Evolutionary conservation across 2,329 filamentous ascomycete species (phyloP), one percentile per base, ranked within the genome.

Genomic region (Ascochyta lentis): DNA sequence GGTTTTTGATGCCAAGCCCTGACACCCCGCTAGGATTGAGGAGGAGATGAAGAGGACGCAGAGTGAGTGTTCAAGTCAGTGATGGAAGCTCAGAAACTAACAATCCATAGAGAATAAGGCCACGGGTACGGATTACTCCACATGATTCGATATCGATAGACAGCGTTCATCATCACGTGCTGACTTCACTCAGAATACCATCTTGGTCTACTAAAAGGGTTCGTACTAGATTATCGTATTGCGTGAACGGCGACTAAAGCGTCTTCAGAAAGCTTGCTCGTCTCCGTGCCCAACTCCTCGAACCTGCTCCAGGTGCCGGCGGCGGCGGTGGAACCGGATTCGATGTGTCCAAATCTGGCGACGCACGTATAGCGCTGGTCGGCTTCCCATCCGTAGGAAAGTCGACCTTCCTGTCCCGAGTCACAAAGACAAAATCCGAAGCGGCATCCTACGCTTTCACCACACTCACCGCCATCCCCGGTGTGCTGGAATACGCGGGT

Each of bases 331-430:
- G 95, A 23, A 80, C 89, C 3, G 95, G 95, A 9, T 99, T 96
- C 72, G 78, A 84, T 72, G 95, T 99, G 38, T 95, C 90, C 76
- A 99, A 99, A 79, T 94, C 89, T 64, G 95, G 95, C 61, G 95
- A 99, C 81, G 95, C 95, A 13, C 88, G 95, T 70, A 98, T 99
- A 78, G 92, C 96, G 1, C 86, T 99, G 2, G 96, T 99, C 49
- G 95, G 95, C n/a, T 99, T 99, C 69, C 95, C 96, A 0, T 99
- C 96, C 0, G 95, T 99, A 47, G 95, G 95, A 75, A 99, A 99
- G 81, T 99, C 95, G 2, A 99, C 95, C 0, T 98, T 99, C 73
- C 77, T 99, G n/a, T 97, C 93, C 44, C 97, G 98, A 73, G 96
- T 99, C 75, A 99, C 95, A 45, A 98, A 96, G 80, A 99, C 96